Base-by-base conservation (phyloP, 2,329 filamentous ascomycete genomes). In the Paracoccidioides brasiliensis region DNA sequence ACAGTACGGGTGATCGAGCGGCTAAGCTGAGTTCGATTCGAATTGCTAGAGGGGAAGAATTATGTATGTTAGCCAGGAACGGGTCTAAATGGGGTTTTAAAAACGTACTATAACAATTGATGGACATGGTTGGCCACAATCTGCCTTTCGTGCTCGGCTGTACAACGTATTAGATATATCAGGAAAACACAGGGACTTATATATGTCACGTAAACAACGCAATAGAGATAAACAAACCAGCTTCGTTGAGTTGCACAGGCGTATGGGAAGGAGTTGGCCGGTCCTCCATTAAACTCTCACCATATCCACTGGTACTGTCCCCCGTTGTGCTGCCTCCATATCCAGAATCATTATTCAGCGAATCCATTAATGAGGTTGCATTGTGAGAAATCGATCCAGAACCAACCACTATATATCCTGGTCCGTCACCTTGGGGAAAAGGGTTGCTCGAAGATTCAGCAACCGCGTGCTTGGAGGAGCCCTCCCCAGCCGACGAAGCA, bases 391-490 rank as follows among this genome's bases (percentile, higher is more conserved):
- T 83, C 55, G 84, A 83, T 54, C 90, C 90, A 61, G 79, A 83
- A 56, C 91, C 91, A 52, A 96, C 88, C 4, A 88, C 94, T 84
- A 95, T 88, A 72, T 90, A 96, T 57, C 82, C 78, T 52, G 85
- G 85, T 58, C 68, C 60, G 44, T 58, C 33, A n/a, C 49, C 52
- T 9, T 50, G 45, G 6, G 43, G 41, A 37, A 9, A 28, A n/a
- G 42, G 40, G 12, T 50, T 33, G 41, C 57, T 48, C 46, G 63
- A 56, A 65, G 66, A 60, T 57, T 66, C 56, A 63, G 61, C 48
- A 59, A 56, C 45, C 53, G 50, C 55, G 49, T 64, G 62, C 30
- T 62, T 66, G 30, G 71, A 71, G 44, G 72, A 70, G 45, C 66
- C 65, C 58, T 71, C 68, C 51, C 68, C 64, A 56, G 65, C 63